phyloP scores from a whole-genome alignment of 768 basidiomycete species.

The Dioszegia crocea region DNA sequence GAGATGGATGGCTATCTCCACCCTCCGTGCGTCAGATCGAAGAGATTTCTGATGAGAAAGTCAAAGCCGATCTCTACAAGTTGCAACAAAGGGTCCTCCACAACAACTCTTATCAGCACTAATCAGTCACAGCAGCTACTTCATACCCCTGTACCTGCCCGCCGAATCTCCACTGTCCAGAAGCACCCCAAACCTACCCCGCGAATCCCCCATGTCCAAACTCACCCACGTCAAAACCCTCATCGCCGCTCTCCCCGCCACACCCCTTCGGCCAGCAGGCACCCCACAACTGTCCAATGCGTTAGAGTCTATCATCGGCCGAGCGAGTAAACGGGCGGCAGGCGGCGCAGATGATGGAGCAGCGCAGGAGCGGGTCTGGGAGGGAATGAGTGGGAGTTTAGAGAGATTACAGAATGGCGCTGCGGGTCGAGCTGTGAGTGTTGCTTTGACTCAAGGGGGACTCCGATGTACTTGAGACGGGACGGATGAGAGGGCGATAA shows the following conservation, averaged over 20 bases:
- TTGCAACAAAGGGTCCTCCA: too few relatives aligned
- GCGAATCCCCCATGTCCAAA: constrained; percentile 22
- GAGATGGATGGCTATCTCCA: too few relatives aligned
- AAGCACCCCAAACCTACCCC: too few relatives aligned
- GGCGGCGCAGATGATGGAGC: background rate
- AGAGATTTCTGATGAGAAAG: too few relatives aligned
- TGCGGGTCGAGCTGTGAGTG: constrained; percentile 17
- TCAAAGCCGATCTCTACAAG: too few relatives aligned
- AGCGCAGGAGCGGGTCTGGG: constrained; percentile 9
- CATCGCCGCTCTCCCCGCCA: constrained; percentile 38
- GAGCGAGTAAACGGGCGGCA: constrained; percentile 6
- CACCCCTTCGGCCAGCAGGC: constrained; percentile 32
- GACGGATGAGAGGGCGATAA: too few relatives aligned
- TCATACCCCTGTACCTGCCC: too few relatives aligned
- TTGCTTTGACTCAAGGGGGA: background rate
- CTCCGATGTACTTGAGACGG: too few relatives aligned
- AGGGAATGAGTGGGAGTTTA: constrained; percentile 16
- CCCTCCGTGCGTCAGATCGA: too few relatives aligned
- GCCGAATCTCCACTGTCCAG: too few relatives aligned
- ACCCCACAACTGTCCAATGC: constrained; percentile 41
- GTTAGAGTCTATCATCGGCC: constrained; percentile 29
- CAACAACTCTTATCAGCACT: too few relatives aligned
- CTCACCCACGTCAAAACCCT: constrained; percentile 30
- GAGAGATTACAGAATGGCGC: constrained; percentile 13
- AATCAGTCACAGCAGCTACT: too few relatives aligned